Conservation (phyloP, 2,329 filamentous ascomycete genomes). For the Fusarium anguioides region DNA sequence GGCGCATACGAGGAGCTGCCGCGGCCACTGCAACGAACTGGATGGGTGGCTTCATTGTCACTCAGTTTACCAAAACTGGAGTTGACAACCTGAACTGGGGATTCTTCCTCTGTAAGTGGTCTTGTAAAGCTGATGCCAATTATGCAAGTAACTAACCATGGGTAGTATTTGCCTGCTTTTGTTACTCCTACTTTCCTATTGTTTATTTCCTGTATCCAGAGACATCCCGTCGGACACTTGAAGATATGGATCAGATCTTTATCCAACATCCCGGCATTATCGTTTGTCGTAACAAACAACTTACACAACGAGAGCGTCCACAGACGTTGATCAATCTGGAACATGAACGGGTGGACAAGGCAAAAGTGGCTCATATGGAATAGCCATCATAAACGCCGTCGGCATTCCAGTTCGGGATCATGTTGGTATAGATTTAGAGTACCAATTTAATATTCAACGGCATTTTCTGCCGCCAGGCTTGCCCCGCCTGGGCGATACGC, state of each 20-base stretch:
- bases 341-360: not conserved
- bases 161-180: not conserved
- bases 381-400: too few species aligned
- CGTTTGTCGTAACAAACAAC: not conserved
- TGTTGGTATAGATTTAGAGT: too few species aligned
- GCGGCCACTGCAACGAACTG: not conserved
- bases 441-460: too few species aligned
- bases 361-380: not conserved
- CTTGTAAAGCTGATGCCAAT: accelerated
- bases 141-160: not conserved
- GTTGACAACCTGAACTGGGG: not conserved
- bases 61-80: not conserved
- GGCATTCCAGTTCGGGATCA: too few species aligned
- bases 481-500: too few species aligned
- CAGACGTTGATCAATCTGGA: not conserved
- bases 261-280: not conserved
- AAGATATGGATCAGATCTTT: constrained; percentile 1
- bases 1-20: not conserved
- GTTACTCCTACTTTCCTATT: not conserved
- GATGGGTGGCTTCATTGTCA: not conserved
- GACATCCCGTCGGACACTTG: not conserved
- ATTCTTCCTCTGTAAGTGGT: not conserved
- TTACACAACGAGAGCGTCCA: not conserved
- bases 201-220: not conserved
- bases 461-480: too few species aligned